Percentiles rank a stretch among this genome's conserved stretches.
phyloP scores from a whole-genome alignment of 106 monocot genomes.

The Cymbidium sinense region DNA sequence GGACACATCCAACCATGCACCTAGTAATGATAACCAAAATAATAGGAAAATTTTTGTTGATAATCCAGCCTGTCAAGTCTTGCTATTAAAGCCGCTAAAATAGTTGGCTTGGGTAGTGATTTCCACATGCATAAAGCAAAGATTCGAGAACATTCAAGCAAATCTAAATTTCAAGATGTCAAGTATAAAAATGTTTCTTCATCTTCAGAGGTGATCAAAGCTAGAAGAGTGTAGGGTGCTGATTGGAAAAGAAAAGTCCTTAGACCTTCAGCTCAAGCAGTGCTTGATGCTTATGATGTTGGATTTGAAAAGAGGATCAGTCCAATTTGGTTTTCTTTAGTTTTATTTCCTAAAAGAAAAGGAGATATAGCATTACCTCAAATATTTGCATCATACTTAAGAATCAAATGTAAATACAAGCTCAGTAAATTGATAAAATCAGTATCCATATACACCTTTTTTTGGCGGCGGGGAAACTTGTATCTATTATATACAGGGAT shows the following conservation, averaged over 20 bases:
- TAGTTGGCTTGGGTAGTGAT: constrained; percentile 26
- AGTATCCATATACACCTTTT: no score
- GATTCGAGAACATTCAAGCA: not conserved
- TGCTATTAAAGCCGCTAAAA: constrained; percentile 35
- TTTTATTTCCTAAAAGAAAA: constrained; percentile 37
- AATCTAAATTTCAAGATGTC: constrained; percentile 22
- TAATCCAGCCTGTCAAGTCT: constrained; percentile 22
- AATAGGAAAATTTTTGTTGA: constrained; percentile 19
- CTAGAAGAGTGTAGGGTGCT: constrained; percentile 24
- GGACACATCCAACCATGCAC: constrained; percentile 19
- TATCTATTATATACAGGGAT: no score
- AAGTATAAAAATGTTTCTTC: constrained; percentile 8
- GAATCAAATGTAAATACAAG: no score
- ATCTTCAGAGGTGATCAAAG: constrained; percentile 10
- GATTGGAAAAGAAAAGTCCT: constrained; percentile 30
- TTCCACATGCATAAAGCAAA: constrained; percentile 26
- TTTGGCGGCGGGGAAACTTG: no score
- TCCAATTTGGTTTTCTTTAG: constrained; percentile 60
- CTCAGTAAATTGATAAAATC: no score
- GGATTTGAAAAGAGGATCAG: constrained; percentile 27
- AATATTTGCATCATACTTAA: constrained; percentile 41
- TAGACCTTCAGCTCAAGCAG: constrained; percentile 32
- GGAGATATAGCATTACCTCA: constrained; percentile 36
- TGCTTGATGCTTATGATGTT: constrained; percentile 39
- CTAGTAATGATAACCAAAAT: constrained; percentile 33